Evolutionary conservation across 2,329 filamentous ascomycete species (phyloP).

Genomic region (Neodidymelliopsis sp.): DNA sequence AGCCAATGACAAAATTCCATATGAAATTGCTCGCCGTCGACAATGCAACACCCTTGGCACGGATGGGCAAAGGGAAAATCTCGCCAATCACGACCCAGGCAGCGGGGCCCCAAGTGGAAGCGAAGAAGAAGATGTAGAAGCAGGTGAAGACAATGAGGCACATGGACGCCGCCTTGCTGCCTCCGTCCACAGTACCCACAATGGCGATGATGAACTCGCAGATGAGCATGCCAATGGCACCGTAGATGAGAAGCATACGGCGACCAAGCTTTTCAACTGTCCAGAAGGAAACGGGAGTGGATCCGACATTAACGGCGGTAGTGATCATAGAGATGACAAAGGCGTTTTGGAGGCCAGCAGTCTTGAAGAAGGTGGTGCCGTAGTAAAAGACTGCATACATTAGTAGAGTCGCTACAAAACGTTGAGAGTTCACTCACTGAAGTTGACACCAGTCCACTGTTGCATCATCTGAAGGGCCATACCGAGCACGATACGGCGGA

Average conservation of each 20-base stretch:
- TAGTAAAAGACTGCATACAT: conserved; percentile 47
- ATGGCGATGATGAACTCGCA: conserved; percentile 90
- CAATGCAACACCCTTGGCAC: conserved; percentile 84
- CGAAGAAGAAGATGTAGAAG: conserved; percentile 94
- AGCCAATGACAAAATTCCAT: conserved; percentile 73
- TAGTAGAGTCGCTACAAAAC: neutral
- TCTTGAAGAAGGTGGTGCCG: conserved; percentile 84
- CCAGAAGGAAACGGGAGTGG: conserved; percentile 87
- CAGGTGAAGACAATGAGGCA: conserved; percentile 82
- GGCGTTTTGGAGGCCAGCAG: conserved; percentile 75
- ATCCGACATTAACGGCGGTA: conserved; percentile 85
- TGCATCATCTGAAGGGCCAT: conserved; percentile 60
- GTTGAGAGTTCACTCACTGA: conserved; percentile 55
- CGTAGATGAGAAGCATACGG: conserved; percentile 78
- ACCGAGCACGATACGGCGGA: conserved; percentile 57
- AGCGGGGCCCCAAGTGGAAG: conserved; percentile 84
- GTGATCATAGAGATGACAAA: conserved; percentile 88
- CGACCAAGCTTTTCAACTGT: conserved; percentile 83
- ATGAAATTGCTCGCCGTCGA: conserved; percentile 92
- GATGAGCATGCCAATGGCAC: conserved; percentile 81
- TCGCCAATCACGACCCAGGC: conserved; percentile 81
- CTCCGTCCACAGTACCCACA: conserved; percentile 53
- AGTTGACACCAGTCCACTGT: conserved; percentile 82
- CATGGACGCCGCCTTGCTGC: conserved; percentile 59
- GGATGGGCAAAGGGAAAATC: conserved; percentile 88